These are phyloP conservation scores for Cairneyella variabilis DNA, from an alignment of 495 filamentous ascomycete genomes.

Conservation along the genomic window DNA sequence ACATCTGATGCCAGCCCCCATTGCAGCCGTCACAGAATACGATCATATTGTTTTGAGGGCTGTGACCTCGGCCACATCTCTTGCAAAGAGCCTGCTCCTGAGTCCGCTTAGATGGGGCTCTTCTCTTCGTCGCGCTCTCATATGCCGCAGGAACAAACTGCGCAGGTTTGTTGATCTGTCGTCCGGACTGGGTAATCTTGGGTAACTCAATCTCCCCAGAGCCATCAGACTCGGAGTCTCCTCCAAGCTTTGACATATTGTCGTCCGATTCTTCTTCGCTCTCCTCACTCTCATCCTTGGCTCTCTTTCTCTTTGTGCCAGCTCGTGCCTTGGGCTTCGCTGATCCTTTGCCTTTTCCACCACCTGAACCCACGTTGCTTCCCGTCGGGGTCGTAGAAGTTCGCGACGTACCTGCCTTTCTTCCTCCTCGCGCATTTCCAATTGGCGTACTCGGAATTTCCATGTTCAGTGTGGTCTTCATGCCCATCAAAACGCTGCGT, in stretches of 20 bases:
- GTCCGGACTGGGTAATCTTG: conserved; percentile 78
- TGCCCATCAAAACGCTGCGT: conserved; percentile 41
- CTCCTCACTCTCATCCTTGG: conserved; percentile 35
- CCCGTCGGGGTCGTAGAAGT: conserved; percentile 13
- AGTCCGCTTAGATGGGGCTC: conserved; percentile 44
- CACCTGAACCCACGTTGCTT: conserved; percentile 12
- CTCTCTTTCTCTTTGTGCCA: conserved; percentile 46
- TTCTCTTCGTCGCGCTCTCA: conserved; percentile 35
- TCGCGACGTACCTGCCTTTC: conserved; percentile 8
- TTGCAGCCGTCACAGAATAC: conserved; percentile 96
- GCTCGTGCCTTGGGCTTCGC: conserved; percentile 17
- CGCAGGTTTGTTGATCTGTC: conserved; percentile 70
- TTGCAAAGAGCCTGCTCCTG: conserved; percentile 60
- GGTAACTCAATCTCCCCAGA: conserved; percentile 48
- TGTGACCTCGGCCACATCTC: conserved; percentile 73
- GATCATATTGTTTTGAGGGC: conserved; percentile 75
- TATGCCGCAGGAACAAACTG: conserved; percentile 60
- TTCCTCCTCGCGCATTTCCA: conserved; percentile 4
- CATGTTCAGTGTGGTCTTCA: conserved; percentile 49
- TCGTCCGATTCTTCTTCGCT: conserved; percentile 21
- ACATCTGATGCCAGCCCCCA: conserved; percentile 82
- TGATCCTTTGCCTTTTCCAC: conserved; percentile 10
- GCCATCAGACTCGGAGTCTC: conserved; percentile 43
- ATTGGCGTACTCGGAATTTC: conserved; percentile 22
- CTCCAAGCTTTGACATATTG: conserved; percentile 37